Conservation (phyloP, 495 filamentous ascomycete genomes). For the Aspergillus olivimuriae region DNA sequence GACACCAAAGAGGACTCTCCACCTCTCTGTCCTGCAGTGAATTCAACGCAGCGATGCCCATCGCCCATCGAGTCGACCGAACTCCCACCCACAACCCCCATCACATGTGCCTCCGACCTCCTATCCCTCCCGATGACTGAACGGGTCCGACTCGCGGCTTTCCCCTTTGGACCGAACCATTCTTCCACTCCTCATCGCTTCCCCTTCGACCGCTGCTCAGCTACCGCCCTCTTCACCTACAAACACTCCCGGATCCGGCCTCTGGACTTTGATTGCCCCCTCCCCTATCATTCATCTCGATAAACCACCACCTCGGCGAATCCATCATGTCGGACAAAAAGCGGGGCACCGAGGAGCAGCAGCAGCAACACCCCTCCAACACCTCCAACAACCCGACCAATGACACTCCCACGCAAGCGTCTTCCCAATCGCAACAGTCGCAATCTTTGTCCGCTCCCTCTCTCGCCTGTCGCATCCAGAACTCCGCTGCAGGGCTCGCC, state of each 20-base stretch:
- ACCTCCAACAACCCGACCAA: not conserved
- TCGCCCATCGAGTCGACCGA: too few species aligned
- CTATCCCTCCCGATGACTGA: conserved; percentile 1
- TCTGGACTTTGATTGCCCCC: too few species aligned
- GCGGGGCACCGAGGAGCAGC: conserved; percentile 16
- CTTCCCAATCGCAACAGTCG: conserved; percentile 3
- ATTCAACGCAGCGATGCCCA: not conserved
- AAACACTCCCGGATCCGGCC: too few species aligned
- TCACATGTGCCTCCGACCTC: not conserved
- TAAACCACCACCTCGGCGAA: not conserved
- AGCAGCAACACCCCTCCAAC: conserved; percentile 5
- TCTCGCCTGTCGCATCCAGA: conserved; percentile 32
- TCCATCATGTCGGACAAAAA: conserved; percentile 16
- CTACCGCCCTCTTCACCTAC: too few species aligned
- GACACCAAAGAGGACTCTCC: too few species aligned
- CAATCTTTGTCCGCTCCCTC: conserved; percentile 13
- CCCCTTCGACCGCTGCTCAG: too few species aligned
- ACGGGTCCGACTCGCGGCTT: conserved; percentile 1
- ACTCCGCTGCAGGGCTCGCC: conserved; percentile 31
- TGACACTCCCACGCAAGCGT: conserved; percentile 1
- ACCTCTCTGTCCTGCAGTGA: not conserved
- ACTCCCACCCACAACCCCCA: too few species aligned
- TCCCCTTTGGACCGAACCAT: conserved; percentile 5
- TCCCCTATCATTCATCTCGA: not conserved
- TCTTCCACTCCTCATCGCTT: not conserved